Evolutionary conservation across 2,329 filamentous ascomycete genomes (phyloP), one percentile per base, ranked within the genome.

Genomic region (Talaromyces sp.): DNA sequence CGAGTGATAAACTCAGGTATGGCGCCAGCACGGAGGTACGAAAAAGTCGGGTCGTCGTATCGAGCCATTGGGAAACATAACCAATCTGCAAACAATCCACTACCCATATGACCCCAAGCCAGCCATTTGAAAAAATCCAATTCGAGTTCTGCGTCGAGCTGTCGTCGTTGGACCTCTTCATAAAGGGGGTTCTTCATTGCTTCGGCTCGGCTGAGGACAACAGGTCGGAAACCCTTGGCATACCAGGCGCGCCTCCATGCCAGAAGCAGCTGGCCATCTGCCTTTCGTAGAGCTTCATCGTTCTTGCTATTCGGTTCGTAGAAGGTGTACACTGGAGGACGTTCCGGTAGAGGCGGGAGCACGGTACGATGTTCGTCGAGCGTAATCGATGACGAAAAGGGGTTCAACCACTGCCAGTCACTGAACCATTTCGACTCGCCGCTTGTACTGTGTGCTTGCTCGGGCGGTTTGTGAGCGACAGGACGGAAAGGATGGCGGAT

Each of bases 211-310:
- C 91, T 89, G 64, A 98, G 79, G 47, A 98, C 90, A 7, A 95
- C 84, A 0, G 95, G 94, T 68, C 85, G 88, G 79, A 98, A 97
- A 11, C 94, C 95, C 72, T 96, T 88, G 0, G 93, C 92, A 91
- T 92, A 98, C 93, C 94, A 98, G 2, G 94, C 93, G 54, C 92
- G 86, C 67, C 93, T 86, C 95, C 95, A 98, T 62, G 91, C 90
- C 65, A 96, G 81, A 58, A 98, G 83, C 66, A 98, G 80, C 66
- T 89, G 86, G 73, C 89, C 89, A 75, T 97, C 91, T 3, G 91
- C 91, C 67, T 90, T 86, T 70, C 86, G 86, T 60, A 86, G 84
- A 19, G 85, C 85, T 58, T 85, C 83, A 36, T 90, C 85, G 76
- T 89, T 89, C 71, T 84, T 83, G 19, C 83, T 76, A 4, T 86